Evolutionary conservation across 805 yeast species (phyloP).

Genomic region (Kockiozyma suomiensis): DNA sequence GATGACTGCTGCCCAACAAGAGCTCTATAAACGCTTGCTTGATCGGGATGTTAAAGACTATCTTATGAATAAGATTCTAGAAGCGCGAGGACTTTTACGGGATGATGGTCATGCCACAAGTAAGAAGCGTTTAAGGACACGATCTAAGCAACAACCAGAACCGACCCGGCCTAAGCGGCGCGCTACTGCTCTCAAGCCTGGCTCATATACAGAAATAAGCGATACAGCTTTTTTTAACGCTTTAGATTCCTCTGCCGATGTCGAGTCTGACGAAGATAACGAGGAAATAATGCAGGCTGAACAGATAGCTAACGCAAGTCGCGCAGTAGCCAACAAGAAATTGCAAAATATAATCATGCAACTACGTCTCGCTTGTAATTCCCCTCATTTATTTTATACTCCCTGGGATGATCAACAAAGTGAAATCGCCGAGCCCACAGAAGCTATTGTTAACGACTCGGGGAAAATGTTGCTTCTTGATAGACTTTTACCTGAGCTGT

Average conservation of each 20-base stretch:
- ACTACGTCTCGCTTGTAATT: slow-evolving; percentile 77
- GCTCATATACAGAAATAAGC: slow-evolving; percentile 12
- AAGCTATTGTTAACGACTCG: slow-evolving; percentile 56
- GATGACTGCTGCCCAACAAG: slow-evolving; percentile 62
- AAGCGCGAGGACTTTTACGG: slow-evolving; percentile 16
- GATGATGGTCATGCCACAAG: neutral
- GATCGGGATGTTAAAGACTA: slow-evolving; percentile 44
- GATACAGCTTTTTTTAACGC: slow-evolving; percentile 17
- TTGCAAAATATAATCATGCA: slow-evolving; percentile 79
- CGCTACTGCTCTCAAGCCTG: neutral
- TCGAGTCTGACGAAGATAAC: slow-evolving; percentile 4
- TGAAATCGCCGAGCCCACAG: slow-evolving; percentile 41
- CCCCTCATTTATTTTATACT: slow-evolving; percentile 80
- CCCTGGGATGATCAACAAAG: slow-evolving; percentile 61
- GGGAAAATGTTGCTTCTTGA: slow-evolving; percentile 74
- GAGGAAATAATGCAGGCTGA: slow-evolving; percentile 12
- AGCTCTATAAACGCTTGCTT: slow-evolving; percentile 58
- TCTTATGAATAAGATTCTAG: slow-evolving; percentile 38
- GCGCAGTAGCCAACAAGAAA: slow-evolving; percentile 51
- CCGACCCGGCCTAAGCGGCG: slow-evolving; percentile 2
- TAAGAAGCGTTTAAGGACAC: neutral
- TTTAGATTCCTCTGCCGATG: slow-evolving; percentile 5
- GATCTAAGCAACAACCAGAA: neutral
- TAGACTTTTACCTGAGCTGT: slow-evolving; percentile 58
- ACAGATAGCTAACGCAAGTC: slow-evolving; percentile 29